These are phyloP conservation scores for Scutellaria baicalensis DNA, from an alignment of 257 asterid genomes.

Conservation along the genomic window DNA sequence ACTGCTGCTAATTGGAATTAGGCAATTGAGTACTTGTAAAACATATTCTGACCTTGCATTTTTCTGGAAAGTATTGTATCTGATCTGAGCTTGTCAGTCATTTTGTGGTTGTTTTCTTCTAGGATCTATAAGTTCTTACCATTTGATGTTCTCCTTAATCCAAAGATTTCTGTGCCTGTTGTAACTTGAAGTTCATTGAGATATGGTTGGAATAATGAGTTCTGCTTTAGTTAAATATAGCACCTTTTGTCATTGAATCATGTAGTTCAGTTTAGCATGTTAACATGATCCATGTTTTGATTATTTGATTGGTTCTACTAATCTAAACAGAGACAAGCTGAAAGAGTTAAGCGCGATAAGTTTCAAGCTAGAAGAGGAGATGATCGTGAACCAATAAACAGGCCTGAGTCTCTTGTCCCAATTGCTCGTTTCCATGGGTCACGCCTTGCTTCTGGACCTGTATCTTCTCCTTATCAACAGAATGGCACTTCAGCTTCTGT, in stretches of 20 bases:
- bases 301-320: constrained; percentile 1
- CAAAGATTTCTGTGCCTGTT: neutral
- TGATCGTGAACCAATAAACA: constrained; percentile 64
- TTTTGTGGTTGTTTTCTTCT: neutral
- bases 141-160: neutral
- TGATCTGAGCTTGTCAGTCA: neutral
- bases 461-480: constrained; percentile 70
- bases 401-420: constrained; percentile 78
- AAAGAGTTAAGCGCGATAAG: constrained; percentile 80
- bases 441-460: constrained; percentile 93
- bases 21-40: neutral
- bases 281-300: neutral
- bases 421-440: constrained; percentile 82
- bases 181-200: neutral
- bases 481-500: constrained; percentile 26
- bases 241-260: neutral
- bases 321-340: constrained; percentile 71
- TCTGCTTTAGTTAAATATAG: neutral
- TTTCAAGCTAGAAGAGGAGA: constrained; percentile 76
- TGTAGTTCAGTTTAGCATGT: neutral
- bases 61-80: neutral
- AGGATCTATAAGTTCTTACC: neutral
- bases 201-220: neutral
- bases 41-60: neutral
- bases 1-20: neutral